Percentiles rank a stretch among this genome's conserved stretches.
Conservation (phyloP, 345 rosid species). For the Lagerstroemia speciosa region DNA sequence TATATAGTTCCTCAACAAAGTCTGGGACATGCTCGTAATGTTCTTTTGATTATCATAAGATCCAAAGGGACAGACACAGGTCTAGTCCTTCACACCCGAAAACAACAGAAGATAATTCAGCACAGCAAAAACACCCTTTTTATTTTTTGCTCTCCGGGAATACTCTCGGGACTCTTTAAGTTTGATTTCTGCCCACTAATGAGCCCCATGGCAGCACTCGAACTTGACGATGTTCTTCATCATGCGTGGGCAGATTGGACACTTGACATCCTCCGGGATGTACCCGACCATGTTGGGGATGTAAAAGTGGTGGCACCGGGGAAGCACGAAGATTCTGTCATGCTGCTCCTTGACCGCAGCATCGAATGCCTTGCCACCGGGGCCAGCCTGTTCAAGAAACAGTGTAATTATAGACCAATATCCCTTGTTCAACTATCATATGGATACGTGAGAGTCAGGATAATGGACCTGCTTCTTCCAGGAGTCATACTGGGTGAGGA, state of each 20-base stretch:
- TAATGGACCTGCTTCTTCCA: constrained; percentile 12
- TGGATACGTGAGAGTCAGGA: not conserved
- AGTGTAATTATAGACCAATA: not conserved
- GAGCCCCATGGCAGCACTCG: constrained; percentile 15
- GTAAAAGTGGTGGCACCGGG: constrained; percentile 9
- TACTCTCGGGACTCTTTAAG: not conserved
- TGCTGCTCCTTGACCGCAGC: constrained; percentile 8
- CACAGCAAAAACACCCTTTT: not conserved
- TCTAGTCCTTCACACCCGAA: too few relatives aligned
- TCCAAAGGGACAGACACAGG: too few relatives aligned
- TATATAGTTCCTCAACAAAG: too few relatives aligned
- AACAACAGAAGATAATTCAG: too few relatives aligned
- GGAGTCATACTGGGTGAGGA: constrained; percentile 5
- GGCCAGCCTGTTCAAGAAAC: not conserved
- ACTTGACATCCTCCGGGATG: constrained; percentile 14
- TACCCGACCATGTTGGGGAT: constrained; percentile 12
- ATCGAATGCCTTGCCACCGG: constrained; percentile 1
- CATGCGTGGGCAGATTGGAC: constrained; percentile 12
- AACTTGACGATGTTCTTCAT: constrained; percentile 12
- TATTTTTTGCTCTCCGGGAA: not conserved
- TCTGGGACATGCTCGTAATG: too few relatives aligned
- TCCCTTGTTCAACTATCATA: not conserved
- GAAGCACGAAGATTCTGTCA: not conserved
- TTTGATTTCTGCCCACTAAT: not conserved
- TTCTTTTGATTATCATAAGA: too few relatives aligned